Evolutionary conservation across 176 grass and related monocot species (phyloP), one percentile per base, ranked within the genome.

Genomic region (Phoenix roebelenii): DNA sequence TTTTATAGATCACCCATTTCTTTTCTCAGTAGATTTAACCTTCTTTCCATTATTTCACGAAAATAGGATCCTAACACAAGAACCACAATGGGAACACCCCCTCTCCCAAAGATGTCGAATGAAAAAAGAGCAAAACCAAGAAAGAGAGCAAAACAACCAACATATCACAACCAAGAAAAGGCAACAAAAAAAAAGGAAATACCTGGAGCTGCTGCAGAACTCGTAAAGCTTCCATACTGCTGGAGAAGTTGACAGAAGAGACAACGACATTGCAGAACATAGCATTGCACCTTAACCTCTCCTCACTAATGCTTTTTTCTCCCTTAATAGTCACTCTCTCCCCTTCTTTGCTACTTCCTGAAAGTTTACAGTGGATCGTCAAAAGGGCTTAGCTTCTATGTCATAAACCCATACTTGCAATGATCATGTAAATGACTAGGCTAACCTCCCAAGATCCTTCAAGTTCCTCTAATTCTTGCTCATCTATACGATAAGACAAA

Each of bases 201-300:
- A 80, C 83, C 83, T 80, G 20, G 80, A 70, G 4, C 63, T 77
- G 67, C 90, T 95, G 58, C 73, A 95, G 74, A 84, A 95, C 83
- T 95, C 50, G 3, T 54, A 54, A 54, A n/a, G 4, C 16, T 3
- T 17, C 15, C 18, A 28, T 0, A 16, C 14, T 5, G 18, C 14
- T n/a, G 3, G 51, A 5, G 17, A 17, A 54, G 18, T n/a, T 15
- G 0, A 18, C 18, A 18, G n/a, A 18, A 54, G 51, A 3, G 16
- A 54, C 20, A 20, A n/a, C 18, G 2, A 54, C n/a, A 15, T 18
- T 54, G 51, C 3, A 19, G 51, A 54, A 6, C 51, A n/a, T 18
- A 3, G 5, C 25, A 26, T 26, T 4, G 4, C 25, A 28, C 25
- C 4, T 28, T 28, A 28, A 4, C 25, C 25, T 5, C 4, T 28